Base-by-base conservation (phyloP, 2,329 filamentous ascomycete genomes). In the Aspergillus spinulosporus region DNA sequence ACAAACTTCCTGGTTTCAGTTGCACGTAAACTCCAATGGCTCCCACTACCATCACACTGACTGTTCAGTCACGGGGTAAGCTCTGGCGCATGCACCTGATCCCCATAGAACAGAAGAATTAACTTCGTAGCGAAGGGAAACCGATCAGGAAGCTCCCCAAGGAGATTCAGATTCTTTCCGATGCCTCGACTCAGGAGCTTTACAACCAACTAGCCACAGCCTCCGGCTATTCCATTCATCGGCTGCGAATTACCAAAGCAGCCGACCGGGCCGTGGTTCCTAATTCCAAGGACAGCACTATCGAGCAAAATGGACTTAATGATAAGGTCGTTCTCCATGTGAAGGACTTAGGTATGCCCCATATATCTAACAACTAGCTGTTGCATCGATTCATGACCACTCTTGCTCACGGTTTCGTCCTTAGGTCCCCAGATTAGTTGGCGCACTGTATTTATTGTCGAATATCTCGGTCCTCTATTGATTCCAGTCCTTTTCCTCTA, bases 371-470 rank as follows among this genome's bases (percentile, higher is more conserved):
- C 21, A 21, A 21, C 12, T 12, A 46, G 26, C 2, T 36, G 9
- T 39, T 3, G 44, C 29, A 28, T 5, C 11, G 11, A 42, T 39
- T 32, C 9, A 31, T 49, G 14, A 11, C 4, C 4, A 28, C 21
- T 12, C 36, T 36, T 21, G 28, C 36, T 45, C 31, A 47, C 36
- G 28, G 31, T 11, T 21, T 3, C 43, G 6, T 28, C 29, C 45
- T 49, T 62, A 96, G 92, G 94, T 12, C 84, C 87, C 48, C 94
- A 99, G 75, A 88, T 97, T 54, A 86, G 85, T 60, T 99, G 94
- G 94, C 87, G 86, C 62, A 94, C 90, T 59, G 93, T 97, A 73
- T 99, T 93, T 80, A 78, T 97, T 61, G 87, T 97, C 78, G 94
- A 99, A 77, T 99, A 99, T 75, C 77, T 94, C 63, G 94, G 94